Percentiles rank a stretch among this genome's conserved stretches.
These are phyloP conservation scores for Nectriaceae sp. DNA, from an alignment of 2,329 filamentous ascomycete genomes.

Conservation along the genomic window DNA sequence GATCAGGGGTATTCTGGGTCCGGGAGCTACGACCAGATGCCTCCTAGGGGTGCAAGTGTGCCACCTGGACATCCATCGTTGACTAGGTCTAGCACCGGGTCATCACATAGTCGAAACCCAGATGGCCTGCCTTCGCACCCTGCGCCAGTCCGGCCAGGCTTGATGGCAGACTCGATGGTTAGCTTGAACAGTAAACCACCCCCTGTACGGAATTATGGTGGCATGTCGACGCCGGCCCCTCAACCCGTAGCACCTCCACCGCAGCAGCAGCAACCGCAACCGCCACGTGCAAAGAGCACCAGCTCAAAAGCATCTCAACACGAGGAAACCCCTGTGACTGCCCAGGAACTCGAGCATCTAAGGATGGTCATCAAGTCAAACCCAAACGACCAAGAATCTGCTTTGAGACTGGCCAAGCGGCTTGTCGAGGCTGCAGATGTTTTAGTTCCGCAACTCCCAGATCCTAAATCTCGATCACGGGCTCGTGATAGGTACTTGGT, in stretches of 20 bases:
- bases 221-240: conserved; percentile 44
- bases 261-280: conserved; percentile 27
- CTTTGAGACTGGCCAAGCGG: conserved; percentile 77
- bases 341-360: conserved; percentile 75
- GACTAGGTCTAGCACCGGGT: conserved; percentile 14
- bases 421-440: conserved; percentile 82
- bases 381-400: conserved; percentile 69
- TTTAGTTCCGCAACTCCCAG: conserved; percentile 64
- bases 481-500: conserved; percentile 79
- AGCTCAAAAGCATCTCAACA: conserved; percentile 27
- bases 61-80: conserved; percentile 25
- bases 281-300: conserved; percentile 28
- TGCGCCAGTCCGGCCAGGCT: conserved; percentile 62
- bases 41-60: conserved; percentile 33
- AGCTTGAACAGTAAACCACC: conserved; percentile 58
- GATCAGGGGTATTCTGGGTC: conserved; percentile 22
- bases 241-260: conserved; percentile 24
- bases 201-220: conserved; percentile 58
- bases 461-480: conserved; percentile 73
- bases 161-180: conserved; percentile 60
- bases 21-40: conserved; percentile 29
- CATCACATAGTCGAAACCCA: conserved; percentile 34
- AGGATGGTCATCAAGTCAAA: conserved; percentile 70
- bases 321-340: conserved; percentile 62
- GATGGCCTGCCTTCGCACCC: conserved; percentile 62